Evolutionary conservation across 1,284 basidiomycete species (phyloP), one percentile per base, ranked within the genome.

Genomic region (Meira miltonrushii): DNA sequence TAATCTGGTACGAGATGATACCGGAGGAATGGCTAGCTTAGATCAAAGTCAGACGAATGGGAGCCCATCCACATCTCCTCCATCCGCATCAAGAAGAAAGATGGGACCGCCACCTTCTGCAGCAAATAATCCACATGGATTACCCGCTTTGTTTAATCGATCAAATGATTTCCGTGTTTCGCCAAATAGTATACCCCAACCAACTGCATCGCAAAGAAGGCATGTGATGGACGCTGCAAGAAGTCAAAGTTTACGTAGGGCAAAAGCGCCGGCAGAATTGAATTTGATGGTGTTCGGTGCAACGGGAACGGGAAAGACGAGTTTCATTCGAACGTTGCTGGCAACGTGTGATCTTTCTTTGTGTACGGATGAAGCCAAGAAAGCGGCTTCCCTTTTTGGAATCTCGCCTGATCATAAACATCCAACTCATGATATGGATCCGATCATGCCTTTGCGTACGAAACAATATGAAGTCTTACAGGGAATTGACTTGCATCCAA

Each of bases 301-400:
- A 15, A 53, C 17, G 5, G 28, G 17, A 19, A 53, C 50, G 17
- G 50, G 50, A 38, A 53, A 53, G 25, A 53, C 50, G n/a, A 53
- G 50, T 39, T 53, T 17, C 21, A 53, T 53, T 21, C 4, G 50
- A 21, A 53, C 50, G 13, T 41, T 53, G 5, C 15, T 53, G 28
- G 23, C 50, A 19, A 53, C 50, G 2, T 23, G 17, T 15, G 50
- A 53, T 25, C 28, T 53, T 13, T 23, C 17, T 53, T 19, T 23
- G 15, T 53, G 50, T 39, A 39, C 19, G 21, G 50, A 53, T 17
- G 50, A 53, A 53, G 28, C 50, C 6, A 53, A 53, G 15, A 17
- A 8, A 13, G 50, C 28, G 4, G 50, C 50, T 19, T 39, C 50
- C 38, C 23, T 17, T 28, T 53, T 53, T 39, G 50, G 50, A 33